These are phyloP conservation scores for Diaporthe helianthi DNA, from an alignment of 2,329 filamentous ascomycete species.

Conservation along the genomic window DNA sequence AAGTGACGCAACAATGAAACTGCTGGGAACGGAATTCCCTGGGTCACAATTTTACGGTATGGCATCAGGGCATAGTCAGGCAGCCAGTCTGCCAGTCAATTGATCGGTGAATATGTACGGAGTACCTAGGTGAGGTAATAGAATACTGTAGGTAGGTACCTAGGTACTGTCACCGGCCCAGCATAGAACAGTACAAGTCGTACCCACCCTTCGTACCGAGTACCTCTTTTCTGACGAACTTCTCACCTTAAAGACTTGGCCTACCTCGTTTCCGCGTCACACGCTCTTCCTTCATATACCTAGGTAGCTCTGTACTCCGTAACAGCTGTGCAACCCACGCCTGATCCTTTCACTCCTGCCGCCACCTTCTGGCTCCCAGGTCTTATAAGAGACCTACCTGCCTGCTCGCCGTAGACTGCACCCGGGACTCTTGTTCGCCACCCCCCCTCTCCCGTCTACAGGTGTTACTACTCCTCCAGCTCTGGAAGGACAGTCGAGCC, in stretches of 20 bases:
- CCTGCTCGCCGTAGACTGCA: slow-evolving; percentile 5
- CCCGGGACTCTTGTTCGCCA: not conserved
- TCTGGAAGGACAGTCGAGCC: not conserved
- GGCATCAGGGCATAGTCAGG: no score
- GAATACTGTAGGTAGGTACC: no score
- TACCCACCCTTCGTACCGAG: not conserved
- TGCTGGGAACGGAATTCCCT: no score
- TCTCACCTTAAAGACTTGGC: slow-evolving; percentile 11
- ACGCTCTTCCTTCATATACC: slow-evolving; percentile 25
- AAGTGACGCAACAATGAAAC: slow-evolving; percentile 25
- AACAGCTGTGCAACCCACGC: slow-evolving; percentile 14
- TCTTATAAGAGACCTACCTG: slow-evolving; percentile 21
- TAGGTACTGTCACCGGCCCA: not conserved
- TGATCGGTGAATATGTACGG: not conserved
- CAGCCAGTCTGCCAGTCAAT: no score
- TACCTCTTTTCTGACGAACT: slow-evolving; percentile 8
- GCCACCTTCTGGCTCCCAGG: slow-evolving; percentile 3
- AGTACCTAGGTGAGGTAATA: no score
- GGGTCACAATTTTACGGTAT: no score
- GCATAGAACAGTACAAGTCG: no score
- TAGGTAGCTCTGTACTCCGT: not conserved
- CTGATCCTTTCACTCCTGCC: slow-evolving; percentile 8
- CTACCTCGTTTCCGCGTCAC: not conserved
- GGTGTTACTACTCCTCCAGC: not conserved
- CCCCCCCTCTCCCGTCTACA: no score